Percentiles rank a stretch among this genome's conserved stretches.
phyloP scores from a whole-genome alignment of 2,329 filamentous ascomycete species.

The Fusarium abutilonis region DNA sequence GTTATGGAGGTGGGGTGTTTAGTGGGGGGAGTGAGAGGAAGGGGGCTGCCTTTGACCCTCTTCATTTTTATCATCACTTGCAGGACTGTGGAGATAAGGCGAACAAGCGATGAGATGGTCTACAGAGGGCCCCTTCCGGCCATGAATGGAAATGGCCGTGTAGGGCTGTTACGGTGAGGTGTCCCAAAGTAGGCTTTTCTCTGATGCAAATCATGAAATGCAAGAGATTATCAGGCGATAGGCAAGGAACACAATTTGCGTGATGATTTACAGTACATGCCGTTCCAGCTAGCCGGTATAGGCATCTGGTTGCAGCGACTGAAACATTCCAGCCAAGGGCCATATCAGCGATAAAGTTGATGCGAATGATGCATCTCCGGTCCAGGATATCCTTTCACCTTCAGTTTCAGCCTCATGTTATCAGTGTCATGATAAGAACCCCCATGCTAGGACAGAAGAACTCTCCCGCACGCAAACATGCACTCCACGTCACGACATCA shows the following conservation, averaged over 20 bases:
- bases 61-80: not conserved
- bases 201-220: not conserved
- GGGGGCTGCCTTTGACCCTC: no score
- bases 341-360: constrained; percentile 2
- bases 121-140: not conserved
- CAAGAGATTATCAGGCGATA: constrained; percentile 18
- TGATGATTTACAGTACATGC: constrained; percentile 30
- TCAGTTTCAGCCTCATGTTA: constrained; percentile 23
- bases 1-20: no score
- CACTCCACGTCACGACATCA: constrained; percentile 35
- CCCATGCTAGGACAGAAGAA: constrained; percentile 9
- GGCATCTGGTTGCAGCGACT: not conserved
- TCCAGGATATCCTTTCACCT: not conserved
- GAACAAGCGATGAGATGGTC: not conserved
- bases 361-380: constrained; percentile 13
- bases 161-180: constrained; percentile 7
- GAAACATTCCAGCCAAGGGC: not conserved
- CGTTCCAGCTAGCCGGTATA: constrained; percentile 27
- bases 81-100: constrained; percentile 1
- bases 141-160: constrained; percentile 1
- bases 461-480: constrained; percentile 4
- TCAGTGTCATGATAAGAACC: constrained; percentile 12
- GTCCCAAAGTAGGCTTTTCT: constrained; percentile 1
- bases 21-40: no score
- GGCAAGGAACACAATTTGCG: constrained; percentile 16